Evolutionary conservation across 2,329 filamentous ascomycete species (phyloP).

Genomic region (Beauveria medogensis): DNA sequence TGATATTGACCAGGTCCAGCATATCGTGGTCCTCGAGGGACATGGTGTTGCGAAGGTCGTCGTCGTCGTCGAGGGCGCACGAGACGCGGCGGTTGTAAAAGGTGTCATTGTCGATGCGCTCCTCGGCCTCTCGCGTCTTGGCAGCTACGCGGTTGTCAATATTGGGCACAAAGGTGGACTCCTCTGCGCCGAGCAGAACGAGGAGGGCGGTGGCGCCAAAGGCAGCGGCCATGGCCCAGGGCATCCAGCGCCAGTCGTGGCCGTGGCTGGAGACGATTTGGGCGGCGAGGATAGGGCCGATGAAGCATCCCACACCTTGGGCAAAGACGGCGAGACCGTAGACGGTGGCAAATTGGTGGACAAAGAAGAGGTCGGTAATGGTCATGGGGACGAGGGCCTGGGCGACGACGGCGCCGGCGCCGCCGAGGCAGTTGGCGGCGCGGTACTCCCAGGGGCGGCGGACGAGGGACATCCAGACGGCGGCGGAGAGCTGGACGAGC

Average conservation of each 20-base stretch:
- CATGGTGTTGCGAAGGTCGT: background rate
- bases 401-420: background rate
- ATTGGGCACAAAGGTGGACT: conserved; percentile 6
- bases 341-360: background rate
- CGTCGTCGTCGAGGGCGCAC: background rate
- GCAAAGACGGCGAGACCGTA: background rate
- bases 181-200: background rate
- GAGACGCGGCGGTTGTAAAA: background rate
- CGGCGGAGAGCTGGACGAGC: background rate
- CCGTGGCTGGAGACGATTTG: background rate
- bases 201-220: background rate
- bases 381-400: conserved; percentile 7
- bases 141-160: background rate
- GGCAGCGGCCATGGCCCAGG: background rate
- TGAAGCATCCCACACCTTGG: background rate
- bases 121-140: background rate
- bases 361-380: conserved; percentile 7
- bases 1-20: background rate
- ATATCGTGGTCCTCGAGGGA: background rate
- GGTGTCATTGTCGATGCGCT: background rate
- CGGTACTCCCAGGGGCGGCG: background rate
- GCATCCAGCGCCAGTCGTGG: background rate
- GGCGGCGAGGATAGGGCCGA: background rate
- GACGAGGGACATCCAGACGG: background rate
- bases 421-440: background rate